Evolutionary conservation across 345 rosid species (phyloP).

Genomic region (Aquilaria sinensis): DNA sequence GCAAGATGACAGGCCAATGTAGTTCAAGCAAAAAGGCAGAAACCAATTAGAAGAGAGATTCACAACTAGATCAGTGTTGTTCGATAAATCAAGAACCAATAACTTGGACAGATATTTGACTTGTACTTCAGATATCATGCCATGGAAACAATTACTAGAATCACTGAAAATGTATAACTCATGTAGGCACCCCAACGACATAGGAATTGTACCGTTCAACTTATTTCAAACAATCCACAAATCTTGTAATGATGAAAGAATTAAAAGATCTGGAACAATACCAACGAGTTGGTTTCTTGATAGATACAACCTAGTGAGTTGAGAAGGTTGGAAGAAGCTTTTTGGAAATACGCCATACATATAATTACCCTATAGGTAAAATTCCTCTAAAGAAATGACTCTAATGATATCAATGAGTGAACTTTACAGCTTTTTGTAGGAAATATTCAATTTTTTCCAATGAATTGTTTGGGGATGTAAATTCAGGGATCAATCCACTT

Average conservation of each 20-base stretch:
- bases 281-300: neutral
- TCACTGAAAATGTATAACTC: neutral
- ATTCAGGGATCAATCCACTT: neutral
- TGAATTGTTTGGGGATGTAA: neutral
- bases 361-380: neutral
- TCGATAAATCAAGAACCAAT: neutral
- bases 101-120: constrained; percentile 1
- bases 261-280: neutral
- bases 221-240: neutral
- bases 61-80: neutral
- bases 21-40: constrained; percentile 1
- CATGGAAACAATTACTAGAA: neutral
- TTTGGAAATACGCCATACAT: neutral
- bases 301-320: neutral
- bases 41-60: constrained; percentile 5
- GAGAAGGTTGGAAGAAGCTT: neutral
- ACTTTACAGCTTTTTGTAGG: neutral
- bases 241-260: neutral
- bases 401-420: neutral
- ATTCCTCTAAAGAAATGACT: neutral
- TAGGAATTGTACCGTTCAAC: neutral
- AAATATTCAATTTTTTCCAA: neutral
- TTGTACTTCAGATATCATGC: constrained; percentile 3
- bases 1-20: neutral
- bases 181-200: neutral